Percentiles rank a stretch among this genome's conserved stretches.
Evolutionary conservation across 805 yeast species (phyloP).

Genomic region (Tetrapisispora taiwanensis): DNA sequence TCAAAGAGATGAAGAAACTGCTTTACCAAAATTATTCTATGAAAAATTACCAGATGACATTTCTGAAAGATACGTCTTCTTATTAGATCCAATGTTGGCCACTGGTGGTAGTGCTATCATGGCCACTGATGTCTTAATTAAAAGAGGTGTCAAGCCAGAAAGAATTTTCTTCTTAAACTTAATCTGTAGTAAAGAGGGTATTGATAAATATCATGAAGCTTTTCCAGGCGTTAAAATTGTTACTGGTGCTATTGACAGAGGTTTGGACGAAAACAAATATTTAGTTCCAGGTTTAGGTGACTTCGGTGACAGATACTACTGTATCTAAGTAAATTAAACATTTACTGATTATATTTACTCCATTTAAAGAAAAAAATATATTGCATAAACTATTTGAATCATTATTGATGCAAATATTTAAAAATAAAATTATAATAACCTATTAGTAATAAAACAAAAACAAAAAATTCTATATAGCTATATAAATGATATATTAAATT

Average conservation of each 20-base stretch:
- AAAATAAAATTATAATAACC: too few species aligned
- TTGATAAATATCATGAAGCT: constrained; percentile 60
- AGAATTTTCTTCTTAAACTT: constrained; percentile 84
- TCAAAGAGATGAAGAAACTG: constrained; percentile 97
- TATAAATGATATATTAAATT: background rate
- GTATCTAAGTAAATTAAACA: constrained; percentile 42
- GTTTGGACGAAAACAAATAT: constrained; percentile 73
- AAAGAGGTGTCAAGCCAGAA: constrained; percentile 80
- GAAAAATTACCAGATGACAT: constrained; percentile 93
- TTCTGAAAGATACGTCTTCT: constrained; percentile 73
- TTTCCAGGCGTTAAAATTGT: constrained; percentile 82
- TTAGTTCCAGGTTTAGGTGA: constrained; percentile 95
- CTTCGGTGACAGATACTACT: constrained; percentile 95
- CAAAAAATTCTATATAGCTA: background rate
- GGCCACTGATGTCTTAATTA: constrained; percentile 86
- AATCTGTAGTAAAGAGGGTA: constrained; percentile 92
- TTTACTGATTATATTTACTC: background rate
- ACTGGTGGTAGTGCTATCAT: constrained; percentile 97
- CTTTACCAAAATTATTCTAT: constrained; percentile 81
- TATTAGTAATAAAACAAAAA: too few species aligned
- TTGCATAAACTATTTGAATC: background rate
- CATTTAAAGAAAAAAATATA: background rate
- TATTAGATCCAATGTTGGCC: constrained; percentile 95
- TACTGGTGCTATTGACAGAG: constrained; percentile 88
- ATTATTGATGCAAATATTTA: too few species aligned